Percentiles rank a stretch among this genome's conserved stretches.
Evolutionary conservation across 805 yeast species (phyloP).

Genomic region (Yamadazyma olivae): DNA sequence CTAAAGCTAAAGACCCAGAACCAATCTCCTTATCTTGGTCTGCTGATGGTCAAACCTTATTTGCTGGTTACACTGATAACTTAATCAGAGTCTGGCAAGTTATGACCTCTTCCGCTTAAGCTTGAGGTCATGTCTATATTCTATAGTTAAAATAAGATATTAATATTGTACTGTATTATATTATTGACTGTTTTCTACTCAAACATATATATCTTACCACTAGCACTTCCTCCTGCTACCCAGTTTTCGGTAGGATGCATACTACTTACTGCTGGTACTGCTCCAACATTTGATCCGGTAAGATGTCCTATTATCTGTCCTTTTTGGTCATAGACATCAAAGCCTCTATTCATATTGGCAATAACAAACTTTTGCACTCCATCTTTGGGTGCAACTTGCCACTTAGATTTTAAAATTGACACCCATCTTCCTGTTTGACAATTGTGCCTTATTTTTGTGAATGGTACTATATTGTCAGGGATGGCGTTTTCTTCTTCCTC

Average conservation of each 20-base stretch:
- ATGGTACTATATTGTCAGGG: slow-evolving; percentile 52
- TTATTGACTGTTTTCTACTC: slow-evolving; percentile 15
- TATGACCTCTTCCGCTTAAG: slow-evolving; percentile 73
- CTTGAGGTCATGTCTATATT: slow-evolving; percentile 1
- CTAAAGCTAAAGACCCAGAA: slow-evolving; percentile 96
- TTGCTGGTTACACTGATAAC: slow-evolving; percentile 99
- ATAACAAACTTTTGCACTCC: slow-evolving; percentile 80
- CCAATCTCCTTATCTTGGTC: slow-evolving; percentile 99
- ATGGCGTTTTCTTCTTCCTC: slow-evolving; percentile 14
- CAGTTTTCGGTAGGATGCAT: slow-evolving; percentile 87
- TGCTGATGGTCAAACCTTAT: slow-evolving; percentile 98
- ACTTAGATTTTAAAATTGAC: slow-evolving; percentile 79
- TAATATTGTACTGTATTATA: background rate
- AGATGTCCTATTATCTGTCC: slow-evolving; percentile 82
- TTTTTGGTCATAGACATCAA: slow-evolving; percentile 75
- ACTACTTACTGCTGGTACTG: slow-evolving; percentile 87
- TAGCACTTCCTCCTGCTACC: slow-evolving; percentile 92
- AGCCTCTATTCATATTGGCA: slow-evolving; percentile 87
- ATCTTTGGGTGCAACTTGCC: slow-evolving; percentile 76
- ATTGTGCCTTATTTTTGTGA: slow-evolving; percentile 71
- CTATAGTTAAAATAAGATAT: background rate
- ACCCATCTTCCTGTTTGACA: slow-evolving; percentile 99
- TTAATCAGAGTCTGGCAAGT: slow-evolving; percentile 99
- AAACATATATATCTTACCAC: slow-evolving; percentile 80
- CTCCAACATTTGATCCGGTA: slow-evolving; percentile 60